A percentile compares a stretch with the other conserved stretches of the same genome.
These are phyloP conservation scores for Oryza punctata DNA, from an alignment of 176 grass and related monocot genomes.

Conservation along the genomic window DNA sequence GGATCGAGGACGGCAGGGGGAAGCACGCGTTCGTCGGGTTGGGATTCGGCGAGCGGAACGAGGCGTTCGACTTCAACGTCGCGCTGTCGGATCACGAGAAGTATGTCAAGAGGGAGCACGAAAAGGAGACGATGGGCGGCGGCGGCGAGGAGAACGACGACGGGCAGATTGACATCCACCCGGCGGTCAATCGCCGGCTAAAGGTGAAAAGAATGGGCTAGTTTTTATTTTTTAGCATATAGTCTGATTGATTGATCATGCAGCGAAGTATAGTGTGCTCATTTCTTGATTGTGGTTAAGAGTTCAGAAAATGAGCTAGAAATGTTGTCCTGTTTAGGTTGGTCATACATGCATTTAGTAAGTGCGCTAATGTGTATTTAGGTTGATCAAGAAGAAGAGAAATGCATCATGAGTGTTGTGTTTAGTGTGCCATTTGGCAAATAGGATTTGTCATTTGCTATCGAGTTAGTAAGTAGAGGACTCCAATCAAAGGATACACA, in stretches of 20 bases:
- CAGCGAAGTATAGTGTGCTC: background rate
- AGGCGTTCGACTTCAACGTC: conserved; percentile 99
- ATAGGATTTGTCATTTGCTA: background rate
- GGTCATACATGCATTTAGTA: background rate
- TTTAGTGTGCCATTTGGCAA: background rate
- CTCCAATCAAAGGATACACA: background rate
- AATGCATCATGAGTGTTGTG: background rate
- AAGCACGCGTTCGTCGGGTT: conserved; percentile 97
- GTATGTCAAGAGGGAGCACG: conserved; percentile 95
- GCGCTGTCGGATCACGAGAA: conserved; percentile 96
- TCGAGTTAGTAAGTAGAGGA: background rate
- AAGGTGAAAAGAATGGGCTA: conserved; percentile 53
- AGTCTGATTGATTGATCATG: background rate
- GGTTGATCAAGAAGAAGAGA: conserved; percentile 4
- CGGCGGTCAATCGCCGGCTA: conserved; percentile 83
- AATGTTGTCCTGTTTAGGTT: conserved; percentile 9
- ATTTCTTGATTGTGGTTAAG: background rate
- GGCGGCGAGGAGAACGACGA: conserved; percentile 59
- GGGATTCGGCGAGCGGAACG: conserved; percentile 95
- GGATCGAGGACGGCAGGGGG: conserved; percentile 79
- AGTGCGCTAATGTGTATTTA: background rate
- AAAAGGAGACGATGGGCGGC: conserved; percentile 52
- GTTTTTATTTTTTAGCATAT: background rate
- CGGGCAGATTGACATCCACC: conserved; percentile 82
- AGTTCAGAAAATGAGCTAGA: background rate